These are phyloP conservation scores for Leptographium flavum DNA, from an alignment of 2,329 filamentous ascomycete genomes.

Conservation along the genomic window DNA sequence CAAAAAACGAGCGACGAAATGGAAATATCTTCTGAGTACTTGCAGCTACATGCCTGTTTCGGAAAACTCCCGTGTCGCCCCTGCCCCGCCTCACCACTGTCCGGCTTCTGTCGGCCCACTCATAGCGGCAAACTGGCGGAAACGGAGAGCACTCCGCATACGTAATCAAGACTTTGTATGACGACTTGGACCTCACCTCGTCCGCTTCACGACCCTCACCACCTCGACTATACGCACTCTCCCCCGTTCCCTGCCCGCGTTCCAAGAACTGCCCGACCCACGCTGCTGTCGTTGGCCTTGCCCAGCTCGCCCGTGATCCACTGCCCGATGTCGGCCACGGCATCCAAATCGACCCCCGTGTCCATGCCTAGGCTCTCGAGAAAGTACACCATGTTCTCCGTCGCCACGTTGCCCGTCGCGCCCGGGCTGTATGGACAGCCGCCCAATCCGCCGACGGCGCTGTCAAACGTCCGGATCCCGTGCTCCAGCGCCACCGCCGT, in stretches of 20 bases:
- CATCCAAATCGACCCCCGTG: conserved; percentile 58
- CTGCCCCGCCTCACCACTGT: too few relatives aligned
- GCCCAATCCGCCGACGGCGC: conserved; percentile 65
- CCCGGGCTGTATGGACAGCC: conserved; percentile 78
- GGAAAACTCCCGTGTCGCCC: not conserved
- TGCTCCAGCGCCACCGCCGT: conserved; percentile 63
- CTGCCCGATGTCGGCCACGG: conserved; percentile 51
- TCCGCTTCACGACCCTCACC: too few relatives aligned
- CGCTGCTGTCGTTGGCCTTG: conserved; percentile 47
- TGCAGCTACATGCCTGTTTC: not conserved
- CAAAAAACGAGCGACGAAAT: too few relatives aligned
- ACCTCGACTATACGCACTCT: not conserved
- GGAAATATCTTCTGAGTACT: not conserved
- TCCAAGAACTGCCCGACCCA: conserved; percentile 46
- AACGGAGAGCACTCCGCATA: not conserved
- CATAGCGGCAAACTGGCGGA: not conserved
- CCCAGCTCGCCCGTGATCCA: conserved; percentile 57
- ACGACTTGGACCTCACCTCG: too few relatives aligned
- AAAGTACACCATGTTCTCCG: conserved; percentile 72
- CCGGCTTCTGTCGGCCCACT: not conserved
- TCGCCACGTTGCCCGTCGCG: conserved; percentile 74
- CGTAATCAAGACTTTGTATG: too few relatives aligned
- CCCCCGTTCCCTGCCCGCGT: conserved; percentile 20
- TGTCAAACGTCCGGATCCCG: conserved; percentile 67
- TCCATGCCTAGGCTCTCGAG: conserved; percentile 59